A percentile compares a stretch with the other conserved stretches of the same genome.
Evolutionary conservation across 2,329 filamentous ascomycete species (phyloP).

Genomic region (Monilinia polystroma): DNA sequence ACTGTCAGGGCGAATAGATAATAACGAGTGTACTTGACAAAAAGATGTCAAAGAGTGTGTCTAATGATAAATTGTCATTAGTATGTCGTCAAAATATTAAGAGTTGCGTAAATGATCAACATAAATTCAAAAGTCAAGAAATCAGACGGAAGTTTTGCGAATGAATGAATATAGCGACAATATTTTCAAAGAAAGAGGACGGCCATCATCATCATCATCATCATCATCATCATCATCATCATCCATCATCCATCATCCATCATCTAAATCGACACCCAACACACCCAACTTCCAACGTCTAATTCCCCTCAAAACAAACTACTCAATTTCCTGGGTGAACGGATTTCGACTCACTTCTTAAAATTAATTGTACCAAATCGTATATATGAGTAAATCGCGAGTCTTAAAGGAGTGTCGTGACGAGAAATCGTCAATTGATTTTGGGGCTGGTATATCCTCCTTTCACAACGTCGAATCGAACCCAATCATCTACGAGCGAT

Average conservation of each 20-base stretch:
- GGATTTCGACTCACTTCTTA: conserved; percentile 36
- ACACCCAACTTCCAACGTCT: not conserved
- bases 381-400: conserved; percentile 25
- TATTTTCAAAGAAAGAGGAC: no score
- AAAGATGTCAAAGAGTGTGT: conserved; percentile 53
- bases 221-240: not conserved
- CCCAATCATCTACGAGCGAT: conserved; percentile 36
- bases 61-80: conserved; percentile 32
- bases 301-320: conserved; percentile 9
- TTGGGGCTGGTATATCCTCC: conserved; percentile 26
- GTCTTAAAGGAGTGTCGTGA: conserved; percentile 42
- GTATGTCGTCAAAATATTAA: conserved; percentile 26
- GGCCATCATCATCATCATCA: no score
- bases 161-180: conserved; percentile 28
- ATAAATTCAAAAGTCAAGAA: conserved; percentile 8
- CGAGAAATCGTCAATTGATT: conserved; percentile 38
- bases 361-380: conserved; percentile 15
- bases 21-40: conserved; percentile 61
- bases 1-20: conserved; percentile 50
- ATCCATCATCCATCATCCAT: no score
- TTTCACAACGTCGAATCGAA: conserved; percentile 33
- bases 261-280: not conserved
- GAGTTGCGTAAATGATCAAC: conserved; percentile 36
- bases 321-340: conserved; percentile 5
- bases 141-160: conserved; percentile 14